Evolutionary conservation across 2,329 filamentous ascomycete species (phyloP).

Genomic region (Thelonectria olida): DNA sequence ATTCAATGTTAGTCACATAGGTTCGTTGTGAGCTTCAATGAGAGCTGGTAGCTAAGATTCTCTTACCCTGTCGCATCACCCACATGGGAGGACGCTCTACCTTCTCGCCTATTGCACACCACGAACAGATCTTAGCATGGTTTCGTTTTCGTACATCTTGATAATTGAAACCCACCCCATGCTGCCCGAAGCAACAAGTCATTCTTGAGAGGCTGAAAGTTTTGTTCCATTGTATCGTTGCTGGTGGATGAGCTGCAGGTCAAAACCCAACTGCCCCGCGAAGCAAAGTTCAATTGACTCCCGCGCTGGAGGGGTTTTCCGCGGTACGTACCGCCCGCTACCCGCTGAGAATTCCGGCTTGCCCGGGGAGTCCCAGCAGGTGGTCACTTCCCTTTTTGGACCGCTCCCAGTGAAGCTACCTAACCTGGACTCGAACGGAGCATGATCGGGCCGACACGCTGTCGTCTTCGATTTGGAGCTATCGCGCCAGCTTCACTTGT

Average conservation of each 20-base stretch:
- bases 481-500: slow-evolving; percentile 24
- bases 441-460: slow-evolving; percentile 39
- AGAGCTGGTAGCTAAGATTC: not conserved
- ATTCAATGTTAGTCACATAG: slow-evolving; percentile 6
- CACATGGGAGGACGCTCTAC: slow-evolving; percentile 95
- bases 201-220: slow-evolving; percentile 89
- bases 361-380: not conserved
- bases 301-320: slow-evolving; percentile 7
- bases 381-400: not conserved
- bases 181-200: slow-evolving; percentile 91
- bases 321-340: slow-evolving; percentile 1
- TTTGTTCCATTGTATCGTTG: slow-evolving; percentile 66
- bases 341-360: slow-evolving; percentile 8
- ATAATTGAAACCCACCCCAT: slow-evolving; percentile 68
- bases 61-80: slow-evolving; percentile 97
- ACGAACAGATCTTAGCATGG: slow-evolving; percentile 31
- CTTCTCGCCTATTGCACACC: slow-evolving; percentile 72
- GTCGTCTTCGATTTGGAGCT: slow-evolving; percentile 30
- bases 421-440: slow-evolving; percentile 22
- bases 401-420: not conserved
- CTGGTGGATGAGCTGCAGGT: slow-evolving; percentile 10
- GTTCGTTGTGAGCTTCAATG: not conserved
- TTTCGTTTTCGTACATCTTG: slow-evolving; percentile 16
- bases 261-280: slow-evolving; percentile 13
- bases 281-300: slow-evolving; percentile 15